Evolutionary conservation across 202 grass and related monocot genomes (phyloP).

Genomic region (Schoenoplectus triqueter): DNA sequence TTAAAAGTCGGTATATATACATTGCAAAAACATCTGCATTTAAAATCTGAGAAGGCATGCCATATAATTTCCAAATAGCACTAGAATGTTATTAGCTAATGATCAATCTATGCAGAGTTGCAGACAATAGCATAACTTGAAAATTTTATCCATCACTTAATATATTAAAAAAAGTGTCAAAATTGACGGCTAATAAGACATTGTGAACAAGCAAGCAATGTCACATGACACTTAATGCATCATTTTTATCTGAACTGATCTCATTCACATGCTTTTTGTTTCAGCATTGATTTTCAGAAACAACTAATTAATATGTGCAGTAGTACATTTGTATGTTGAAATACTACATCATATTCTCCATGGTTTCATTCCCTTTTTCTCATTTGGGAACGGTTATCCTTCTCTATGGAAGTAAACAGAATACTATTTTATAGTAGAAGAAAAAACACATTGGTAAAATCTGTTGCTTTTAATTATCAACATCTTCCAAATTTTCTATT

Average conservation of each 20-base stretch:
- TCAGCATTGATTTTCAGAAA: too few relatives aligned
- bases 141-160: neutral
- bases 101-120: too few relatives aligned
- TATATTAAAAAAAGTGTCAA: too few relatives aligned
- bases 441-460: neutral
- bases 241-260: neutral
- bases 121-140: too few relatives aligned
- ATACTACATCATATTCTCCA: neutral
- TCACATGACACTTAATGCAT: neutral
- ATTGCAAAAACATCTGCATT: too few relatives aligned
- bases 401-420: neutral
- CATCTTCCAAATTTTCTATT: too few relatives aligned
- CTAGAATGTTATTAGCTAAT: too few relatives aligned
- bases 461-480: too few relatives aligned
- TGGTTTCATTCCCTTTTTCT: neutral
- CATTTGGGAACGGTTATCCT: neutral
- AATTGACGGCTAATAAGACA: neutral
- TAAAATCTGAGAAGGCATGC: too few relatives aligned
- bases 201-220: neutral
- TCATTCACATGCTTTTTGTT: neutral
- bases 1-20: too few relatives aligned
- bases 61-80: too few relatives aligned
- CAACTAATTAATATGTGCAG: neutral
- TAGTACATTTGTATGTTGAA: constrained; percentile 11
- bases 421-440: too few relatives aligned